These are phyloP conservation scores for Leccinum solheimii DNA, from an alignment of 1,284 basidiomycete genomes.

Conservation along the genomic window DNA sequence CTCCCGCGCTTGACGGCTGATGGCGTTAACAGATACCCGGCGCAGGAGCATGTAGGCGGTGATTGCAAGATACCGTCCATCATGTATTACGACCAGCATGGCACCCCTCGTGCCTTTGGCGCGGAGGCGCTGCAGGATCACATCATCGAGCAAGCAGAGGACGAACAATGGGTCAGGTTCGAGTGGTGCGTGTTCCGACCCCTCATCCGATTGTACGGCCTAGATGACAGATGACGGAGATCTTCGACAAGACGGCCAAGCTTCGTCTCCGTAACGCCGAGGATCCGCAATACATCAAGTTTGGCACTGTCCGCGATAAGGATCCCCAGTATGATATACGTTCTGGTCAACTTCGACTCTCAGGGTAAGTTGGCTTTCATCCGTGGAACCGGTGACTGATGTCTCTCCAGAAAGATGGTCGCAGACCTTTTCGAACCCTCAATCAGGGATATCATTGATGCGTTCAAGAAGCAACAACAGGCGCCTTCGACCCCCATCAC, in stretches of 20 bases:
- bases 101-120: constrained; percentile 48
- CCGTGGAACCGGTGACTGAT: not conserved
- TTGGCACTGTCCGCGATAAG: constrained; percentile 48
- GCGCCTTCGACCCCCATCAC: constrained; percentile 35
- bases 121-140: constrained; percentile 51
- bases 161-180: constrained; percentile 47
- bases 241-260: constrained; percentile 55
- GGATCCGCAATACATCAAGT: constrained; percentile 49
- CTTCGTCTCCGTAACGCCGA: constrained; percentile 42
- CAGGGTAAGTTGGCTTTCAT: constrained; percentile 35
- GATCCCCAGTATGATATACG: constrained; percentile 46
- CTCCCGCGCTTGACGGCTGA: not conserved
- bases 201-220: not conserved
- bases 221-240: constrained; percentile 38
- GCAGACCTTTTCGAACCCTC: constrained; percentile 50
- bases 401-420: constrained; percentile 37
- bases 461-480: constrained; percentile 39
- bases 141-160: constrained; percentile 43
- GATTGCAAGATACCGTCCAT: constrained; percentile 59
- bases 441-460: constrained; percentile 41
- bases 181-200: constrained; percentile 44
- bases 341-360: constrained; percentile 46
- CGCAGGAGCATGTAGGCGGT: constrained; percentile 41
- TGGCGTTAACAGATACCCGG: constrained; percentile 40
- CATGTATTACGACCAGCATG: constrained; percentile 51